Evolutionary conservation across 768 basidiomycete species (phyloP).

Genomic region (Hypholoma fasciculare): DNA sequence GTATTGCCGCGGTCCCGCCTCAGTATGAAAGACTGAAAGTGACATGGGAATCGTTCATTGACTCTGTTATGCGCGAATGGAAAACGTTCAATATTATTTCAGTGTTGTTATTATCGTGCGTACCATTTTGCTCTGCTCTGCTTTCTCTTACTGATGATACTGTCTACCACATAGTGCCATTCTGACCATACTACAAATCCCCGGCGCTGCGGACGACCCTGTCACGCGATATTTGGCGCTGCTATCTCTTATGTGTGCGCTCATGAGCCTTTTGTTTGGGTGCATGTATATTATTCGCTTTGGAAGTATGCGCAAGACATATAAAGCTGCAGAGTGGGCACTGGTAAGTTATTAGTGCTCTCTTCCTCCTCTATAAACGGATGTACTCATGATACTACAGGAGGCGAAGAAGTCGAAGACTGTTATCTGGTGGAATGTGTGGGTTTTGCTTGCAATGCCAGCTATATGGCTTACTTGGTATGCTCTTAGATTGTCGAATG

Average conservation of each 20-base stretch:
- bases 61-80: constrained; percentile 33
- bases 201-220: constrained; percentile 47
- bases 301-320: constrained; percentile 61
- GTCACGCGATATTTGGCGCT: constrained; percentile 57
- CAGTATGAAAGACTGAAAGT: constrained; percentile 20
- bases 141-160: background rate
- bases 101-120: constrained; percentile 31
- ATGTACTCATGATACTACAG: constrained; percentile 24
- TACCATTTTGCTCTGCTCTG: background rate
- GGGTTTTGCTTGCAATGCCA: constrained; percentile 67
- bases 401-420: constrained; percentile 45
- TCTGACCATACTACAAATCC: constrained; percentile 34
- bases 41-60: constrained; percentile 30
- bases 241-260: constrained; percentile 54
- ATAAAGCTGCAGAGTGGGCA: constrained; percentile 66
- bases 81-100: constrained; percentile 36
- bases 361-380: background rate
- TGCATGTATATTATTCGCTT: constrained; percentile 68
- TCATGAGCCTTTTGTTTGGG: constrained; percentile 64
- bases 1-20: constrained; percentile 4
- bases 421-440: constrained; percentile 57
- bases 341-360: constrained; percentile 33
- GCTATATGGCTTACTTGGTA: constrained; percentile 66
- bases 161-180: constrained; percentile 25
- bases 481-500: background rate